Percentiles rank a stretch among this genome's conserved stretches.
Conservation (phyloP, 108 stramenopile species). For the Hondaea fermentalgiana region DNA sequence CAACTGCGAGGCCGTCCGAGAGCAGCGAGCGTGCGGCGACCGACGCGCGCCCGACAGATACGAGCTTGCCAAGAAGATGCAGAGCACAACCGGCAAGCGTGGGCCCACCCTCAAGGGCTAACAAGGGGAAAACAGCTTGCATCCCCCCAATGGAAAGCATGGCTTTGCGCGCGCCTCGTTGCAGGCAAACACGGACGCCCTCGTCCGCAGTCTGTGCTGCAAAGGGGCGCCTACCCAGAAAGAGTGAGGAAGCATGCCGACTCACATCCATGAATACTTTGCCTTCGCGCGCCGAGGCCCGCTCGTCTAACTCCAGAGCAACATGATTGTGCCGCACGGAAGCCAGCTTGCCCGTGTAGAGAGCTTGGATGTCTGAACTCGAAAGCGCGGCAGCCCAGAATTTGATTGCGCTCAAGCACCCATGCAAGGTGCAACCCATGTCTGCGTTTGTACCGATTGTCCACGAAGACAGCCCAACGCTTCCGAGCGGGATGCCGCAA, state of each 20-base stretch:
- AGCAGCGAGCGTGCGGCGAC: not conserved
- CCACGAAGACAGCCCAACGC: not conserved
- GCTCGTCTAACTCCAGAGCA: not conserved
- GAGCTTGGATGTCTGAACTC: not conserved
- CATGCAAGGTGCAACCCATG: not conserved
- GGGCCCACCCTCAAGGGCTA: not conserved
- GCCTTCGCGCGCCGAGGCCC: not conserved
- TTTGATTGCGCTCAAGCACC: not conserved
- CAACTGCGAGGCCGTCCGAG: not conserved
- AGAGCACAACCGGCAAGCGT: not conserved
- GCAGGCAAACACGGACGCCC: not conserved
- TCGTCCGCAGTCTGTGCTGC: not conserved
- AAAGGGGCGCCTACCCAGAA: not conserved
- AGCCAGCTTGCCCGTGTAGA: not conserved
- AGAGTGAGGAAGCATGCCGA: not conserved
- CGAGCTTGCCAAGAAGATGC: not conserved
- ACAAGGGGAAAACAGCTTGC: not conserved
- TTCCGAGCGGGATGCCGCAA: not conserved
- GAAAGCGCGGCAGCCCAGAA: conserved; percentile 2
- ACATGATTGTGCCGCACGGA: not conserved
- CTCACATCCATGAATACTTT: not conserved
- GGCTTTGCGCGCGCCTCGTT: not conserved
- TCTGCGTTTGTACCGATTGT: not conserved
- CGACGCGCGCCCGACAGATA: not conserved
- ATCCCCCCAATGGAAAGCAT: not conserved